A percentile compares a stretch with the other conserved stretches of the same genome.
Conservation (phyloP, 805 yeast species). For the Lachancea nothofagi region DNA sequence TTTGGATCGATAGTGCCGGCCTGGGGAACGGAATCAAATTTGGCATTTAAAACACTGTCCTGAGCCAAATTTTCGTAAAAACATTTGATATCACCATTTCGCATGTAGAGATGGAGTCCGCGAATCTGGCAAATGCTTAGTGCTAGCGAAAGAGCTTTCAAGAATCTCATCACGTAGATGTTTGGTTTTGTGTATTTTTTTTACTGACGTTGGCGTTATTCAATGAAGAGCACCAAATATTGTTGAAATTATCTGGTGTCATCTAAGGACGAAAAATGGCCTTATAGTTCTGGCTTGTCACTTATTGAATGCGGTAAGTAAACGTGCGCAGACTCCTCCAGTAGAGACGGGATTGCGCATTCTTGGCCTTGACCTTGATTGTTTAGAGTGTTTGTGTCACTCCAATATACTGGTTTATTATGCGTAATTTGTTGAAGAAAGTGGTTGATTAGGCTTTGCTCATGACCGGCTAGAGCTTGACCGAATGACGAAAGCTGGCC, state of each 20-base stretch:
- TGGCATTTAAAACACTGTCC: constrained; percentile 76
- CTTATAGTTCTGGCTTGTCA: background rate
- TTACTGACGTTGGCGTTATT: background rate
- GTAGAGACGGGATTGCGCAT: background rate
- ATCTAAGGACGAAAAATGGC: background rate
- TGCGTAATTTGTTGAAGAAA: background rate
- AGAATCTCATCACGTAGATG: background rate
- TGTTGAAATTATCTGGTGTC: background rate
- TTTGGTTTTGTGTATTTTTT: background rate
- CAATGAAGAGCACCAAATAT: background rate
- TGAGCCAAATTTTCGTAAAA: constrained; percentile 75
- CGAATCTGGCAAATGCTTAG: background rate
- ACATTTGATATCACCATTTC: constrained; percentile 72
- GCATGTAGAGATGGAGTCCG: constrained; percentile 66
- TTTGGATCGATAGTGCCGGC: constrained; percentile 44
- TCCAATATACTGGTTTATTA: background rate
- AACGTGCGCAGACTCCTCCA: background rate
- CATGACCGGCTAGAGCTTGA: constrained; percentile 1
- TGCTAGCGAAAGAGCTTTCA: background rate
- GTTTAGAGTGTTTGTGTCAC: background rate
- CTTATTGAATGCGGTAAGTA: background rate
- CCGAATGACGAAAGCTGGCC: background rate
- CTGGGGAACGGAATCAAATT: constrained; percentile 62
- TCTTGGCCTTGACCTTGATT: background rate
- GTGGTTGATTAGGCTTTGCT: background rate